These are phyloP conservation scores for Hygrocybe coccinea DNA, from an alignment of 768 basidiomycete genomes.

Conservation along the genomic window DNA sequence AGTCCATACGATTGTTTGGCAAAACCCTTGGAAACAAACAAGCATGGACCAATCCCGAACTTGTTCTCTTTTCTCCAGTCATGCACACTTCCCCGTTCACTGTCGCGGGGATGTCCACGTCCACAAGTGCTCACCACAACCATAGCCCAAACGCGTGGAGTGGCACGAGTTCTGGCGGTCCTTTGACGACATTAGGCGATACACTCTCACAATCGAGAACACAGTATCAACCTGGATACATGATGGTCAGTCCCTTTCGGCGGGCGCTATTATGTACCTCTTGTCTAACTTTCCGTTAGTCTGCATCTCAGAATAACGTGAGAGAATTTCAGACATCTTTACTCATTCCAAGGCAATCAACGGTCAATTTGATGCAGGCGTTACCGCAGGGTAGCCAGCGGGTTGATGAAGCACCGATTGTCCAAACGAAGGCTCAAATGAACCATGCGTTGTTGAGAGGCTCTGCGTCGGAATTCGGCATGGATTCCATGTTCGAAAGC, in stretches of 20 bases:
- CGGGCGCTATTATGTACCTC: background rate
- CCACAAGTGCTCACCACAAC: conserved; percentile 39
- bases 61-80: background rate
- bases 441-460: conserved; percentile 63
- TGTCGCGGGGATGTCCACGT: conserved; percentile 58
- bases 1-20: conserved; percentile 8
- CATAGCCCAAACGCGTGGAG: conserved; percentile 48
- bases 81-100: conserved; percentile 48
- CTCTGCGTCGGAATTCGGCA: conserved; percentile 67
- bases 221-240: conserved; percentile 77
- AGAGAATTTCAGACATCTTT: conserved; percentile 5
- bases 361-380: conserved; percentile 25
- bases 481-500: conserved; percentile 82
- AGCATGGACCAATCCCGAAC: too few relatives aligned
- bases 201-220: conserved; percentile 66
- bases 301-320: conserved; percentile 60
- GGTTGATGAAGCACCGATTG: conserved; percentile 66
- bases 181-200: conserved; percentile 54
- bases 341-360: background rate
- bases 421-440: conserved; percentile 78
- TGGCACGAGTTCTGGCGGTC: conserved; percentile 39
- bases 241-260: conserved; percentile 50
- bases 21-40: too few relatives aligned
- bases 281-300: conserved; percentile 34
- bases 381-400: conserved; percentile 55